These are phyloP conservation scores for Candida yuanshanica DNA, from an alignment of 805 yeast species.

Conservation along the genomic window DNA sequence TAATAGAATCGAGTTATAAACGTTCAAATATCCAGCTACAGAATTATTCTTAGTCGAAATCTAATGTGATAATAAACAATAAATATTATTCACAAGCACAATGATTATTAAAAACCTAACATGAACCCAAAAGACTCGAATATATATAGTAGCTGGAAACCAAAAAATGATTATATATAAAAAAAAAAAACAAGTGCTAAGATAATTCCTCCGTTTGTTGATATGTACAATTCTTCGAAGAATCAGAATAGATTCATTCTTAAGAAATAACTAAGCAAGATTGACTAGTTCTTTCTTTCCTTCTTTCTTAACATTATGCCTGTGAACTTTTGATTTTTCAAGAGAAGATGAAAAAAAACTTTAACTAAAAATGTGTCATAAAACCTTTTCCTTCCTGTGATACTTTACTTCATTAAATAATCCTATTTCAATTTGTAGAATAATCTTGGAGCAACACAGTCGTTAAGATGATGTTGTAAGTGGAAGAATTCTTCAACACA, in stretches of 20 bases:
- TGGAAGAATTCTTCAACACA: slow-evolving; percentile 98
- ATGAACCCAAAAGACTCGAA: slow-evolving; percentile 1
- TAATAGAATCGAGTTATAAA: too few species aligned
- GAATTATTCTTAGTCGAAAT: background rate
- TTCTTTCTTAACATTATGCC: background rate
- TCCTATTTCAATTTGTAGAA: slow-evolving; percentile 78
- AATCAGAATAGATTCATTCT: background rate
- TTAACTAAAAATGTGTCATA: background rate
- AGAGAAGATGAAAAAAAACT: background rate
- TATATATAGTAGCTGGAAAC: background rate
- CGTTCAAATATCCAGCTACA: too few species aligned
- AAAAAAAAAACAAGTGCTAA: background rate
- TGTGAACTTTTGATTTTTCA: slow-evolving; percentile 1
- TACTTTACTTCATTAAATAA: background rate
- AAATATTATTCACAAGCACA: background rate
- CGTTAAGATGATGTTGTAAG: slow-evolving; percentile 87
- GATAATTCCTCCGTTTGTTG: background rate
- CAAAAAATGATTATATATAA: background rate
- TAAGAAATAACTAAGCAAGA: slow-evolving; percentile 2
- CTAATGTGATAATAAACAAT: slow-evolving; percentile 1
- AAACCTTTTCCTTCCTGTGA: background rate
- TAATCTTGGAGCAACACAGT: slow-evolving; percentile 85
- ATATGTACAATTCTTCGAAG: background rate
- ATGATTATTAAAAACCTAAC: background rate
- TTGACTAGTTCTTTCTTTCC: background rate